Conservation (phyloP, 2,329 filamentous ascomycete genomes). For the Magnaporthales sp. region DNA sequence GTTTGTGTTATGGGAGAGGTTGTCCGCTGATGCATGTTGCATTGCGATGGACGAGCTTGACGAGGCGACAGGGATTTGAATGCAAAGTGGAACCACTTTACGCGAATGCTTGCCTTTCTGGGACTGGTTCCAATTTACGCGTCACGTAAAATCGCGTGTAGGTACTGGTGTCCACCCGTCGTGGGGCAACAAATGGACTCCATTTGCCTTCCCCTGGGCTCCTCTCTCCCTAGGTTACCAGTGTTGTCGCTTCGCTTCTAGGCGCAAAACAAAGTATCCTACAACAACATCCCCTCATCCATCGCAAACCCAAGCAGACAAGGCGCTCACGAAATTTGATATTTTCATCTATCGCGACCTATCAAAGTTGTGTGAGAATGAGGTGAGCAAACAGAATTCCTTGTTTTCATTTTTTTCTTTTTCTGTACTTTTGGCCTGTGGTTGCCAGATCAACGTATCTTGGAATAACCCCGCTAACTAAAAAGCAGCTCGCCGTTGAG, state of each 20-base stretch:
- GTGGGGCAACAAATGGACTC: conserved; percentile 5
- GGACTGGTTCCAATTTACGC: conserved; percentile 11
- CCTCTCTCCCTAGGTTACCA: conserved; percentile 8
- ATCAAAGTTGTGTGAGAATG: not conserved
- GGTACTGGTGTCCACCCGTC: conserved; percentile 10
- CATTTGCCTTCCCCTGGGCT: conserved; percentile 4
- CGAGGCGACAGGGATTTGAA: not conserved
- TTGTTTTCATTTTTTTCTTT: not conserved
- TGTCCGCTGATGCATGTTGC: not conserved
- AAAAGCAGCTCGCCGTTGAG: conserved; percentile 67
- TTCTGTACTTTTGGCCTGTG: too few relatives aligned
- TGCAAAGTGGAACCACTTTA: conserved; percentile 17
- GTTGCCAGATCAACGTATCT: not conserved
- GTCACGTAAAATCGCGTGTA: conserved; percentile 14
- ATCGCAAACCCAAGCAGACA: not conserved
- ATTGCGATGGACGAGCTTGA: not conserved
- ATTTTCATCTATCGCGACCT: not conserved
- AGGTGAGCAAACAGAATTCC: not conserved
- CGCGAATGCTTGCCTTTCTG: conserved; percentile 10
- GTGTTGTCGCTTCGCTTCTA: not conserved
- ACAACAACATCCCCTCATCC: not conserved
- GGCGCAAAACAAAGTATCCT: not conserved
- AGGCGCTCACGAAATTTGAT: not conserved
- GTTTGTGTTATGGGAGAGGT: not conserved
- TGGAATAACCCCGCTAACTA: not conserved